Base-by-base conservation (phyloP, 345 rosid genomes). In the Linum lewisii region DNA sequence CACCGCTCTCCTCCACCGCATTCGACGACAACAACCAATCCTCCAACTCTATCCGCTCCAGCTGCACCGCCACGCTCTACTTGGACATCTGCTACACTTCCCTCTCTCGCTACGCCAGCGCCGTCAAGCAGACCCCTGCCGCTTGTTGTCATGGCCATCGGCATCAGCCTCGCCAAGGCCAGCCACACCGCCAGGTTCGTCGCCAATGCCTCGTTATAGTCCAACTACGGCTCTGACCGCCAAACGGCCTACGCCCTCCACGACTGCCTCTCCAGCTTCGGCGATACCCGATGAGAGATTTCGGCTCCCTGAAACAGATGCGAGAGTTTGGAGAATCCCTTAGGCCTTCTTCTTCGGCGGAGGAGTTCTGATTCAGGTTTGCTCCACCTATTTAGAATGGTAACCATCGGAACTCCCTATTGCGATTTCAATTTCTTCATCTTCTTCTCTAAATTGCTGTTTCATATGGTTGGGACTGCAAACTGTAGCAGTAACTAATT, bases 261-360 rank as follows among this genome's bases (percentile, higher is more conserved):
- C 68, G 98, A 91, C 80, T 91, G 98, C 75, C 76, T 77, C 72
- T 76, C 81, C 50, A 91, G 88, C 84, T 70, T 91, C 61, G 85
- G 75, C 21, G 98, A 91, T 63, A 92, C 96, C 4, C 21, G 96
- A 88, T 13, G 95, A 91, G 76, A 91, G 66, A n/a, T n/a, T n/a
- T n/a, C 20, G 89, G 85, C 20, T 91, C 98, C 24, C 65, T 88
- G 18, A 77, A 66, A 60, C 95, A 88, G 84, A 82, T 90, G 77
- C 64, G 82, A 5, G 75, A 73, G 70, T 66, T 85, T 13, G 75
- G 72, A 25, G 61, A 77, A 13, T 63, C 74, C 7, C 34, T 29
- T 29, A n/a, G n/a, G n/a, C n/a, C 32, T 26, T 26, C 32, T 26
- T 38, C 69, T 0, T 67, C 79, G 22, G 65, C 72, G 21, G 77